Conservation (phyloP, 179 eudicot genomes). For the Spergularia azorica region DNA sequence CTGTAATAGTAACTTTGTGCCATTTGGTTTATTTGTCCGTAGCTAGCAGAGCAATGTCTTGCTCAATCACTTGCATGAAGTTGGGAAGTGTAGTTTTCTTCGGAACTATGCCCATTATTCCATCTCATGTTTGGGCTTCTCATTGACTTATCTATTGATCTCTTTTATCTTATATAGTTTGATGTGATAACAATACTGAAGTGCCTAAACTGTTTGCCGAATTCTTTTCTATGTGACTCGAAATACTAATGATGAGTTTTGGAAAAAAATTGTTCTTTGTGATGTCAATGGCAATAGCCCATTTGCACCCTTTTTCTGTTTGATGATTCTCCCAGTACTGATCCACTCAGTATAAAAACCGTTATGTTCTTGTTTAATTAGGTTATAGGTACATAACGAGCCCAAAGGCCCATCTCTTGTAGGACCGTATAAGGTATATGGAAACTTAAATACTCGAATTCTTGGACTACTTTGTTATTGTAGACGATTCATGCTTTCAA, state of each 20-base stretch:
- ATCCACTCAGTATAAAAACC: background rate
- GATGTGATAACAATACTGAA: constrained; percentile 7
- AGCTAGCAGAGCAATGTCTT: background rate
- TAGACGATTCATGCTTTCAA: background rate
- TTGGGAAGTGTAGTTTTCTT: background rate
- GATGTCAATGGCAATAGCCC: constrained; percentile 19
- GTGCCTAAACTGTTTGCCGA: constrained; percentile 21
- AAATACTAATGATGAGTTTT: constrained; percentile 18
- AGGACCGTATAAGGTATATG: too few species aligned
- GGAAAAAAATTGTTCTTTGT: constrained; percentile 9
- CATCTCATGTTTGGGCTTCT: constrained; percentile 16
- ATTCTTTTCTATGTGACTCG: constrained; percentile 12
- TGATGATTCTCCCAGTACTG: constrained; percentile 5
- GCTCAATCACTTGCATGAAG: background rate
- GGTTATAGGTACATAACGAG: too few species aligned
- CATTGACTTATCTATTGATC: constrained; percentile 24
- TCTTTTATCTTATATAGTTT: background rate
- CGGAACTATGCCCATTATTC: constrained; percentile 12
- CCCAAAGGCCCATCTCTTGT: too few species aligned
- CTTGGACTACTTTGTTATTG: background rate
- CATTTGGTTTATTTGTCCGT: background rate
- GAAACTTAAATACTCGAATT: too few species aligned
- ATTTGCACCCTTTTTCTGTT: constrained; percentile 8
- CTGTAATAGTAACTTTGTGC: background rate
- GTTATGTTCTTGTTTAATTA: background rate